These are phyloP conservation scores for Prunus kanzakura DNA, from an alignment of 306 rosid species.

Conservation along the genomic window DNA sequence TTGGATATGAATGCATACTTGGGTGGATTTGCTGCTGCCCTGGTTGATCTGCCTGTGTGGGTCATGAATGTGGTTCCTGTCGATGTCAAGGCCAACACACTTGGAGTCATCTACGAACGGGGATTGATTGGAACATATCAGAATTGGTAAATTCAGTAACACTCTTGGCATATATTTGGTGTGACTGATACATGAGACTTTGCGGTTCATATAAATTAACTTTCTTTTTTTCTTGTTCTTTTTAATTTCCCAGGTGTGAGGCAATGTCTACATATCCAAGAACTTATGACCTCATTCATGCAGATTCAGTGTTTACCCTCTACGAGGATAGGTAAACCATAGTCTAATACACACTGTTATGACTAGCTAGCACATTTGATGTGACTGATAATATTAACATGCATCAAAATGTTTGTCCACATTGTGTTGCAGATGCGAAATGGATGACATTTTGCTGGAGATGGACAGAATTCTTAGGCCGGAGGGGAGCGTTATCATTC, in stretches of 20 bases:
- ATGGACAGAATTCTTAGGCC: constrained; percentile 85
- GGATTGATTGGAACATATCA: constrained; percentile 84
- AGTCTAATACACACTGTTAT: neutral
- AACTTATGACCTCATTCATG: constrained; percentile 80
- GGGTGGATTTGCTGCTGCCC: constrained; percentile 84
- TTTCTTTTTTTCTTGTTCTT: neutral
- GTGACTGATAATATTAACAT: neutral
- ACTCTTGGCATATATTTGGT: neutral
- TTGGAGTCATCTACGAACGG: constrained; percentile 69
- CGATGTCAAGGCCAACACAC: constrained; percentile 50
- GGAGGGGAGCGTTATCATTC: constrained; percentile 69
- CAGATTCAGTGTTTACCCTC: constrained; percentile 70
- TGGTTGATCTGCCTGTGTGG: constrained; percentile 66
- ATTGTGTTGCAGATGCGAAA: constrained; percentile 56
- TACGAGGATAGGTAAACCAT: constrained; percentile 49
- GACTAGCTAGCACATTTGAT: neutral
- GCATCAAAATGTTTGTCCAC: neutral
- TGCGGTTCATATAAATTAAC: neutral
- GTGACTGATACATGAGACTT: neutral
- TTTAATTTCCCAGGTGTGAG: constrained; percentile 65
- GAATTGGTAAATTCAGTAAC: constrained; percentile 44
- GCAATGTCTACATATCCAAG: constrained; percentile 96
- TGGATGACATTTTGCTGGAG: constrained; percentile 71
- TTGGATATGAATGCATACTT: constrained; percentile 78
- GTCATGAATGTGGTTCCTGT: constrained; percentile 89